Base-by-base conservation (phyloP, 441 rosid species). In the Syzygium syzygioides region DNA sequence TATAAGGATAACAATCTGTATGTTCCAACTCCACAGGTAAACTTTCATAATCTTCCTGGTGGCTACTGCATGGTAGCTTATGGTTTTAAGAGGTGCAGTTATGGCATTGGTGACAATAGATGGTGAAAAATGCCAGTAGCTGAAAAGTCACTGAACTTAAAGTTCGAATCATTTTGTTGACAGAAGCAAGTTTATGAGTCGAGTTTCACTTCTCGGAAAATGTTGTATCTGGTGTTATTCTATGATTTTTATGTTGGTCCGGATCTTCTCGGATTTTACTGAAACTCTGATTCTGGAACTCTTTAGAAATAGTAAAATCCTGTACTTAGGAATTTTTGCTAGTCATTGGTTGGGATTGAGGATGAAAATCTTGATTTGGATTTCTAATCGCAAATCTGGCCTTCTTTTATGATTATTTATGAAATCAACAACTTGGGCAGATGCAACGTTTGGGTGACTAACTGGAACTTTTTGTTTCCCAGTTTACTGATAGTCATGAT, bases 11-110 rank as follows among this genome's bases (percentile, higher is more conserved):
- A 92, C 89, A 96, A 93, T 89, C 92, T 96, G 45, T 97, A 95
- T 87, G 93, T 94, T 87, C 95, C 97, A 87, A 97, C 94, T 93
- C 98, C 96, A 62, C 99, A 96, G 99, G 99, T 97, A 91, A 89
- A 79, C 52, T 28, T 85, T 19, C 55, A 76, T 57, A 37, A 86
- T 53, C 86, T 37, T 66, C 48, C 30, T 54, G 30, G 45, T 90
- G 56, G 57, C 88, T 14, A 4, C 11, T 56, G 34, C 13, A 79
- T 85, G 86, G 55, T 85, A 17, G 41, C 86, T 20, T 53, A 50
- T 85, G 26, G 28, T 23, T 76, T 76, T 11, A 20, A 6, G 83
- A 45, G 83, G 83, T 52, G 52, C 23, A 14, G 86, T 53, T 19
- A n/a, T 37, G 83, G 41, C 83, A 20, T 23, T 71, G 80, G 28